Evolutionary conservation across 768 basidiomycete genomes (phyloP).

Genomic region (Termitomyces sp.): DNA sequence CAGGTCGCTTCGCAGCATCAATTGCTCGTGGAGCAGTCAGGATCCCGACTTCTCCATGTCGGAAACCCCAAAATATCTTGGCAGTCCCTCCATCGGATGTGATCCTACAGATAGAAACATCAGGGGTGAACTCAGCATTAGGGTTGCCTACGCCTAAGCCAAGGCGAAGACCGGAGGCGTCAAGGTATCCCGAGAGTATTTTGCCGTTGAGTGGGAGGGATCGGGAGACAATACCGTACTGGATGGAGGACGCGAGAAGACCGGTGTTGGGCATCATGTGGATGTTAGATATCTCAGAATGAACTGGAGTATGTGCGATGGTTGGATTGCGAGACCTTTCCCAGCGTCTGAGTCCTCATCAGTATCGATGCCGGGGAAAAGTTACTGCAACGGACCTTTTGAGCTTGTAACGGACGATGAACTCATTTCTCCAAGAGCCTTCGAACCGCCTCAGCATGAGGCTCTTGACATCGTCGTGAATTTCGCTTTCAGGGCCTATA

Average conservation of each 20-base stretch:
- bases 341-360: slow-evolving; percentile 52
- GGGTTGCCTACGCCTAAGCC: slow-evolving; percentile 68
- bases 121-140: slow-evolving; percentile 67
- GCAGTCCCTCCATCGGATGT: slow-evolving; percentile 61
- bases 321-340: slow-evolving; percentile 54
- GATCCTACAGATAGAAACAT: slow-evolving; percentile 55
- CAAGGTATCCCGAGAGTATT: slow-evolving; percentile 63
- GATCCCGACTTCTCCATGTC: slow-evolving; percentile 61
- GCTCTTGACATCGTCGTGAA: slow-evolving; percentile 37
- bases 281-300: slow-evolving; percentile 49
- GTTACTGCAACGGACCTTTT: slow-evolving; percentile 35
- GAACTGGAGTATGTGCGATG: slow-evolving; percentile 59
- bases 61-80: slow-evolving; percentile 69
- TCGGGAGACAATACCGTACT: slow-evolving; percentile 68
- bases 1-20: slow-evolving; percentile 41
- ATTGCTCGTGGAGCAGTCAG: slow-evolving; percentile 54
- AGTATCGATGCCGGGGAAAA: background rate
- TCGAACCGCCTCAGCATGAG: slow-evolving; percentile 53
- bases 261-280: slow-evolving; percentile 53
- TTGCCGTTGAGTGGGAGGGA: slow-evolving; percentile 68
- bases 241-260: slow-evolving; percentile 57
- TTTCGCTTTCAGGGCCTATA: slow-evolving; percentile 57
- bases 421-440: slow-evolving; percentile 67
- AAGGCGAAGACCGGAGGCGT: slow-evolving; percentile 52
- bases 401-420: slow-evolving; percentile 49